A percentile compares a stretch with the other conserved stretches of the same genome.
phyloP scores from a whole-genome alignment of 148 eudicot species.

The Heliosperma pusillum region DNA sequence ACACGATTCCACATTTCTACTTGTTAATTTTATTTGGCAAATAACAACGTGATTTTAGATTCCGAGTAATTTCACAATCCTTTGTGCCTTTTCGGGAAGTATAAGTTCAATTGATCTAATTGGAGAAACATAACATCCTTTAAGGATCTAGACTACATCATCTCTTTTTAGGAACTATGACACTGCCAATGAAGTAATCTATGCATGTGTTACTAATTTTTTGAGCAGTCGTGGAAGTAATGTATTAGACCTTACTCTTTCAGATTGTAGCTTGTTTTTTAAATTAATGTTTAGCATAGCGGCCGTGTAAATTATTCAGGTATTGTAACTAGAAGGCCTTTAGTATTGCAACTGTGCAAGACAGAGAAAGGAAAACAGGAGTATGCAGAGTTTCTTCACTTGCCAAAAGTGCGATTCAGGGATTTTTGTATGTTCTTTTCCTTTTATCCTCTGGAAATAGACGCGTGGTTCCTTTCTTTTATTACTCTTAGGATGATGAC shows the following conservation, averaged over 20 bases:
- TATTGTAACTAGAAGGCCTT: constrained; percentile 71
- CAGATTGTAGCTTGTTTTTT: no score
- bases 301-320: constrained; percentile 33
- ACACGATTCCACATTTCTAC: no score
- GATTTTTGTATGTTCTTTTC: constrained; percentile 52
- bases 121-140: no score
- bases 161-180: neutral
- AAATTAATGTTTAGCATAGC: neutral
- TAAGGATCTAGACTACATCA: neutral
- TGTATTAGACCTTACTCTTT: no score
- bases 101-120: neutral
- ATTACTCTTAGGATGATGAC: neutral
- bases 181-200: neutral
- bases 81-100: neutral
- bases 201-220: neutral
- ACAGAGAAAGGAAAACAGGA: constrained; percentile 48
- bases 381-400: constrained; percentile 68
- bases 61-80: neutral
- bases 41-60: neutral
- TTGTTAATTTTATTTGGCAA: no score
- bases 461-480: neutral
- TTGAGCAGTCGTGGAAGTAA: no score
- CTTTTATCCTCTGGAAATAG: neutral
- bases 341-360: constrained; percentile 58
- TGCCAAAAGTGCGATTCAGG: constrained; percentile 35